A percentile compares a stretch with the other conserved stretches of the same genome.
These are phyloP conservation scores for Cladosporium phlei DNA, from an alignment of 2,329 filamentous ascomycete genomes.

Conservation along the genomic window DNA sequence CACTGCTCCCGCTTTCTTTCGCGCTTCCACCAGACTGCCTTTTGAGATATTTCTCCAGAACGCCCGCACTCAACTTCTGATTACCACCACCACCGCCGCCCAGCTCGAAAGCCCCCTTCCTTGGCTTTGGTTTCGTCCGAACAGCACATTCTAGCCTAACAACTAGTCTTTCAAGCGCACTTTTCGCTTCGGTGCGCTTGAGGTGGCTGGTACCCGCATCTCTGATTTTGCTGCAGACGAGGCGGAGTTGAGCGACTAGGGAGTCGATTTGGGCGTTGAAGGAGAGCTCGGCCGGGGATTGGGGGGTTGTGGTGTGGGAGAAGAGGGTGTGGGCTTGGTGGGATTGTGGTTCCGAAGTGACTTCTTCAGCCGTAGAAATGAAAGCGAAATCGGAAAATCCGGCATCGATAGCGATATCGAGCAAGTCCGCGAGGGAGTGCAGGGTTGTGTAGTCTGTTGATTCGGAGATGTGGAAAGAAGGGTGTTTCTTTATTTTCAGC, in stretches of 20 bases:
- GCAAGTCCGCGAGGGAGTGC: slow-evolving; percentile 58
- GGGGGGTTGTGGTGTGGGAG: slow-evolving; percentile 18
- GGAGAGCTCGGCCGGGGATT: slow-evolving; percentile 35
- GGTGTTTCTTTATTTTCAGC: slow-evolving; percentile 20
- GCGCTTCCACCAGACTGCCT: slow-evolving; percentile 24
- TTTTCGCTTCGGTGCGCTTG: slow-evolving; percentile 70
- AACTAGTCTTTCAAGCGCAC: slow-evolving; percentile 66
- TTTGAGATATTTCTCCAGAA: too few species aligned
- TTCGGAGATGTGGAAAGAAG: slow-evolving; percentile 50
- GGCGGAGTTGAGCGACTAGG: slow-evolving; percentile 56
- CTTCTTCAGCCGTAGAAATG: slow-evolving; percentile 11
- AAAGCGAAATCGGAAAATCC: slow-evolving; percentile 40
- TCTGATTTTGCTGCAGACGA: slow-evolving; percentile 58
- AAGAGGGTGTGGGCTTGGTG: slow-evolving; percentile 15
- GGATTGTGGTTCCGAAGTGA: too few species aligned
- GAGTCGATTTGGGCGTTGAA: slow-evolving; percentile 71
- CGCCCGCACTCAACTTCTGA: not conserved
- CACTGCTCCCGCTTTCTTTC: not conserved
- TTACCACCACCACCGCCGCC: not conserved
- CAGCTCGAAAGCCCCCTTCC: slow-evolving; percentile 30
- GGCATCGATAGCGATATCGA: slow-evolving; percentile 71
- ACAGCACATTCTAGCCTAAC: slow-evolving; percentile 68
- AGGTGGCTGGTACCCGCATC: slow-evolving; percentile 70
- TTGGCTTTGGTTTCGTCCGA: slow-evolving; percentile 51
- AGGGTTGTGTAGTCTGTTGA: slow-evolving; percentile 66